phyloP scores from a whole-genome alignment of 2,329 filamentous ascomycete species.

The Pseudogymnoascus sp. region DNA sequence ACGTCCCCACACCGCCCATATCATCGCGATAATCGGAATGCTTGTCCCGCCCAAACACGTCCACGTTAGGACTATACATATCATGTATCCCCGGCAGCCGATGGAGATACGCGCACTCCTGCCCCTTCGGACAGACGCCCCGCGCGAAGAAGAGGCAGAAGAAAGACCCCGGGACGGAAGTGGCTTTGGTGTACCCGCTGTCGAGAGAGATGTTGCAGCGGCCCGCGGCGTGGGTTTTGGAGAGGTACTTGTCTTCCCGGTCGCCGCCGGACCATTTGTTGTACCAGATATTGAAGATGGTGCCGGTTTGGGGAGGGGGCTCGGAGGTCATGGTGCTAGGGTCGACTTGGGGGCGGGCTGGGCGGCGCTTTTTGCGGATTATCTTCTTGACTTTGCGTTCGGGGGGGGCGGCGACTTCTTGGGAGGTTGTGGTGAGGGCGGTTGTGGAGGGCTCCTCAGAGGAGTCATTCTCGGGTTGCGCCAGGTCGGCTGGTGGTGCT shows the following conservation, averaged over 20 bases:
- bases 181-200: constrained; percentile 68
- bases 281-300: constrained; percentile 97
- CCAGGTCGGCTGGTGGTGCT: constrained; percentile 18
- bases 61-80: constrained; percentile 85
- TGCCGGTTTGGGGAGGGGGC: constrained; percentile 84
- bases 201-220: constrained; percentile 82
- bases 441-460: constrained; percentile 17
- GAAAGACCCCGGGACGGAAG: constrained; percentile 68
- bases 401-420: constrained; percentile 20
- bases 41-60: constrained; percentile 92
- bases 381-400: constrained; percentile 73
- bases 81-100: constrained; percentile 79
- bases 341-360: constrained; percentile 86
- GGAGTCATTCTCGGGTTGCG: constrained; percentile 10
- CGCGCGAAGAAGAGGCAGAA: constrained; percentile 90
- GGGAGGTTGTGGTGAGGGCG: constrained; percentile 22
- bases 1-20: constrained; percentile 94
- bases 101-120: constrained; percentile 91
- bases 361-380: constrained; percentile 80
- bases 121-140: constrained; percentile 74
- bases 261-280: constrained; percentile 98
- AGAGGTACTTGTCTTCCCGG: constrained; percentile 81
- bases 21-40: constrained; percentile 89
- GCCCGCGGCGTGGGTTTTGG: constrained; percentile 70
- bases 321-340: constrained; percentile 73